Evolutionary conservation across 2,329 filamentous ascomycete genomes (phyloP).

Genomic region (Fusarium citri): DNA sequence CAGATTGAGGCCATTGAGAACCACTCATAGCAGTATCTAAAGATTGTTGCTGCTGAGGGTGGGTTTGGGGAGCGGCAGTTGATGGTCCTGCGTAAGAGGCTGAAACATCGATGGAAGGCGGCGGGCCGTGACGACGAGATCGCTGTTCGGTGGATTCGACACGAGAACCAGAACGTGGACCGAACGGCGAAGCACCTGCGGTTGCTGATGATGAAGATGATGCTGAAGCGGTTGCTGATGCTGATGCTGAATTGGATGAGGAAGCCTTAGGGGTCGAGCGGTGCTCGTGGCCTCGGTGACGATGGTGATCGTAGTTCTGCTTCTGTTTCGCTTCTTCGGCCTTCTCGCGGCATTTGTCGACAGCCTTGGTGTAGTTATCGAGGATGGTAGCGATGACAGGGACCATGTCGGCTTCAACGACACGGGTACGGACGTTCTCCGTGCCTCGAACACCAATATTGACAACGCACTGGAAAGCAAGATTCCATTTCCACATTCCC

Average conservation of each 20-base stretch:
- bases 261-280: conserved; percentile 60
- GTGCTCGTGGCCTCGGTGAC: conserved; percentile 63
- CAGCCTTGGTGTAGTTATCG: conserved; percentile 97
- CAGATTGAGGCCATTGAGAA: conserved; percentile 39
- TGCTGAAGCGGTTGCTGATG: conserved; percentile 52
- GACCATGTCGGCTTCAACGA: conserved; percentile 99
- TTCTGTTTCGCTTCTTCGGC: conserved; percentile 85
- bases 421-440: conserved; percentile 90
- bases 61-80: conserved; percentile 41
- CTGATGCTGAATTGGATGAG: conserved; percentile 43
- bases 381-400: conserved; percentile 98
- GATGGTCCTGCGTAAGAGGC: conserved; percentile 56
- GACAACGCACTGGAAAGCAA: conserved; percentile 98
- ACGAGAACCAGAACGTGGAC: conserved; percentile 63
- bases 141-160: conserved; percentile 70
- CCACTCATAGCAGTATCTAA: conserved; percentile 41
- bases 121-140: conserved; percentile 80
- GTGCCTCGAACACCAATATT: conserved; percentile 98
- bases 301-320: conserved; percentile 65
- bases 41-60: conserved; percentile 36
- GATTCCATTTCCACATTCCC: conserved; percentile 99
- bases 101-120: conserved; percentile 73
- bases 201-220: conserved; percentile 45
- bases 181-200: conserved; percentile 54
- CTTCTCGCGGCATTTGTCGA: conserved; percentile 90